Conservation (phyloP, 2,329 filamentous ascomycete species). For the Trichoderma breve region DNA sequence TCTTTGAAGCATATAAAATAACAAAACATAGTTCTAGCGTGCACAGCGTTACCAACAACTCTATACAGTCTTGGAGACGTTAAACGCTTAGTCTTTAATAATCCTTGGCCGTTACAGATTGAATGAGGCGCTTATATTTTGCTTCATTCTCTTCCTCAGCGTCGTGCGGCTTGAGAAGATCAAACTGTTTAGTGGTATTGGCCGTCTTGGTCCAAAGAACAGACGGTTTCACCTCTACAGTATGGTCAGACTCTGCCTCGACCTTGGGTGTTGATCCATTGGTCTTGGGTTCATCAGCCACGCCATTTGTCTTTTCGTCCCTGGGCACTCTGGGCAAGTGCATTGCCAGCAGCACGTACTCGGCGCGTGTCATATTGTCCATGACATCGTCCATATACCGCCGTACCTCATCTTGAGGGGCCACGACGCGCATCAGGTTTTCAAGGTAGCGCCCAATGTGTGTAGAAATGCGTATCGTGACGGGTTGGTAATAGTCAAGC, state of each 20-base stretch:
- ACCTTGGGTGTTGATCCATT: slow-evolving; percentile 33
- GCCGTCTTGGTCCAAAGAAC: slow-evolving; percentile 37
- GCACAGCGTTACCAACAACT: slow-evolving; percentile 7
- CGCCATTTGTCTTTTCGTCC: slow-evolving; percentile 30
- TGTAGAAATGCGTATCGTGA: slow-evolving; percentile 61
- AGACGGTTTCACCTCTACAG: slow-evolving; percentile 27
- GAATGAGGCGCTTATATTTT: slow-evolving; percentile 39
- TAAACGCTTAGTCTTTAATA: slow-evolving; percentile 22
- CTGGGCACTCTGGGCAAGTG: slow-evolving; percentile 50
- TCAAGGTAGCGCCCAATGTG: slow-evolving; percentile 57
- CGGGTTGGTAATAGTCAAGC: slow-evolving; percentile 73
- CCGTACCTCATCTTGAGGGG: slow-evolving; percentile 60
- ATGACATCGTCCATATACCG: slow-evolving; percentile 70
- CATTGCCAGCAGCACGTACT: slow-evolving; percentile 67
- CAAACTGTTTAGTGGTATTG: slow-evolving; percentile 18
- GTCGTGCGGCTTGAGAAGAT: slow-evolving; percentile 31
- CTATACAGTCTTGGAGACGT: background rate
- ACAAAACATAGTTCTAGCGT: slow-evolving; percentile 12
- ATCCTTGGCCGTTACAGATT: slow-evolving; percentile 38
- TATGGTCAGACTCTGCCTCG: slow-evolving; percentile 29
- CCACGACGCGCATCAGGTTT: slow-evolving; percentile 59
- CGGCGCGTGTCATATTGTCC: slow-evolving; percentile 65
- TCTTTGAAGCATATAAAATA: slow-evolving; percentile 18
- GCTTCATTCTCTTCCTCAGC: slow-evolving; percentile 37
- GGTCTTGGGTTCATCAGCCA: slow-evolving; percentile 33